phyloP scores from a whole-genome alignment of 176 grass and related monocot genomes.

The Eremochloa ophiuroides region DNA sequence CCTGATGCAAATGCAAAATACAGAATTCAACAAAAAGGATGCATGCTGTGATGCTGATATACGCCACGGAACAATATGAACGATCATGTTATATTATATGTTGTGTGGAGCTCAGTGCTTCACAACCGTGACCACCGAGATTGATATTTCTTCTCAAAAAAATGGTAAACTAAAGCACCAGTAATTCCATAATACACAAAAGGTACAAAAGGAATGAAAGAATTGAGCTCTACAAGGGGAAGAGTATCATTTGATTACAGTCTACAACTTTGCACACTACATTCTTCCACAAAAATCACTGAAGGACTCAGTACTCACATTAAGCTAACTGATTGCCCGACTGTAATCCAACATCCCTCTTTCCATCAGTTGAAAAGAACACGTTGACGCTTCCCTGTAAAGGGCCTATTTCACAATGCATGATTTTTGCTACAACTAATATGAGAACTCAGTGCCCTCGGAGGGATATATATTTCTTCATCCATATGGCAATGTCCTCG shows the following conservation, averaged over 20 bases:
- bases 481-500: constrained; percentile 91
- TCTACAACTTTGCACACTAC: constrained; percentile 55
- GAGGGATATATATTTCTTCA: constrained; percentile 93
- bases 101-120: not conserved
- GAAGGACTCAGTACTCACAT: constrained; percentile 1
- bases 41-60: not conserved
- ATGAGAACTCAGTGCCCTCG: constrained; percentile 87
- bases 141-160: not conserved
- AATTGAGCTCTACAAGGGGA: constrained; percentile 53
- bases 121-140: not conserved
- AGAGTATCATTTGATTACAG: constrained; percentile 36
- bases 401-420: constrained; percentile 34
- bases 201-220: constrained; percentile 69
- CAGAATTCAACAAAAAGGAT: not conserved
- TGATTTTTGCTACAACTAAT: constrained; percentile 55
- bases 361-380: constrained; percentile 35
- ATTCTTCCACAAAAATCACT: constrained; percentile 38
- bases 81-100: not conserved
- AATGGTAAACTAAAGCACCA: constrained; percentile 29
- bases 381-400: constrained; percentile 20
- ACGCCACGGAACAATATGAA: not conserved
- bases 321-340: constrained; percentile 13
- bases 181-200: constrained; percentile 42
- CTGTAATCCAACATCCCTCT: constrained; percentile 25
- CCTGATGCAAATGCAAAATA: not conserved